These are phyloP conservation scores for Daldinia childiae DNA, from an alignment of 495 filamentous ascomycete genomes.

Conservation along the genomic window DNA sequence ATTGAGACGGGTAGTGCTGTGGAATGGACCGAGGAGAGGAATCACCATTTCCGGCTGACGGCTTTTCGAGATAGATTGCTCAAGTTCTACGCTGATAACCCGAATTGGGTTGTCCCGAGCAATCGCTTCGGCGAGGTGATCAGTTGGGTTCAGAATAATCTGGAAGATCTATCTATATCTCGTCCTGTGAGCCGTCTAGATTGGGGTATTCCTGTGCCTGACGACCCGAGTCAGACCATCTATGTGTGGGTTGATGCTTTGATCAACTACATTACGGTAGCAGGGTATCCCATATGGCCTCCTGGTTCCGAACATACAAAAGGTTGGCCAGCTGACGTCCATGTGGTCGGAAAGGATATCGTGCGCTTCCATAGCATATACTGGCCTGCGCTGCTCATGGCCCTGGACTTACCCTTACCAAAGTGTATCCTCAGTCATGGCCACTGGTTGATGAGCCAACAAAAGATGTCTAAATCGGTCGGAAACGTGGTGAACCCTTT, in stretches of 20 bases:
- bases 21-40: conserved; percentile 92
- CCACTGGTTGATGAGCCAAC: conserved; percentile 89
- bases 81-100: conserved; percentile 78
- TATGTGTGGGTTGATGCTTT: conserved; percentile 98
- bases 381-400: conserved; percentile 96
- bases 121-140: conserved; percentile 75
- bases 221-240: conserved; percentile 86
- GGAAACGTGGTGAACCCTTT: conserved; percentile 97
- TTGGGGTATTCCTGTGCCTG: conserved; percentile 93
- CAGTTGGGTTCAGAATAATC: conserved; percentile 70
- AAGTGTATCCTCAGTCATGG: conserved; percentile 85
- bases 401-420: conserved; percentile 83
- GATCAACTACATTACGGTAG: conserved; percentile 89
- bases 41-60: conserved; percentile 94
- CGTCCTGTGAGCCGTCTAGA: conserved; percentile 77
- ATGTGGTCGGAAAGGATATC: conserved; percentile 97
- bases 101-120: conserved; percentile 73
- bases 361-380: conserved; percentile 96
- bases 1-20: conserved; percentile 90
- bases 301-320: conserved; percentile 64
- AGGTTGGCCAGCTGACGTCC: conserved; percentile 91
- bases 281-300: conserved; percentile 79
- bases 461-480: conserved; percentile 95
- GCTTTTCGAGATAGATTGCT: conserved; percentile 78
- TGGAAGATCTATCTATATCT: conserved; percentile 90